Evolutionary conservation across 2,329 filamentous ascomycete genomes (phyloP).

Genomic region (Trichoderma citrinoviride): DNA sequence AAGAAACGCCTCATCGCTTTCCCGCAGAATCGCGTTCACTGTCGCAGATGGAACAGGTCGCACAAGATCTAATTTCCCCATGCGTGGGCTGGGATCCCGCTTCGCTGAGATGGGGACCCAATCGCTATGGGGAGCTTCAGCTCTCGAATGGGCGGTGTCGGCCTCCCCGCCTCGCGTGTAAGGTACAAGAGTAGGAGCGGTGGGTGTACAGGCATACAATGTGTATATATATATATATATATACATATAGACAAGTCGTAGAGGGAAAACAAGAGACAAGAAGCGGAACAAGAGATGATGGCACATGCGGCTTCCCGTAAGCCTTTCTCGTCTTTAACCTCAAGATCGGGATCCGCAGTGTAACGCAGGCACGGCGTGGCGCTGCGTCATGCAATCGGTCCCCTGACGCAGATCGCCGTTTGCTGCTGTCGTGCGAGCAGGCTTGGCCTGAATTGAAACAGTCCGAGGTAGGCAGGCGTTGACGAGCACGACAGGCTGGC

Average conservation of each 20-base stretch:
- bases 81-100: not conserved
- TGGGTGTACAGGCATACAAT: not conserved
- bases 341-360: constrained; percentile 22
- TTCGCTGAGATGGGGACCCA: constrained; percentile 19
- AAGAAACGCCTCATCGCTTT: constrained; percentile 3
- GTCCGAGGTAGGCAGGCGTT: constrained; percentile 24
- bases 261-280: not conserved
- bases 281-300: not conserved
- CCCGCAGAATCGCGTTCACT: constrained; percentile 19
- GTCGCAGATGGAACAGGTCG: constrained; percentile 12
- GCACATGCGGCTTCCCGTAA: constrained; percentile 19
- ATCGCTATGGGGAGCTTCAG: constrained; percentile 11
- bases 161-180: constrained; percentile 20
- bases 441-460: constrained; percentile 21
- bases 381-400: constrained; percentile 23
- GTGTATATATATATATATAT: not conserved
- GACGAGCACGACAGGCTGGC: constrained; percentile 22
- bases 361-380: constrained; percentile 17
- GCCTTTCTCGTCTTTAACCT: constrained; percentile 20
- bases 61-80: constrained; percentile 21
- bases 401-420: constrained; percentile 23
- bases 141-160: constrained; percentile 18
- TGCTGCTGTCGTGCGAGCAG: constrained; percentile 15
- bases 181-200: not conserved
- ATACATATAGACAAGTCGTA: not conserved